Conservation (phyloP, 2,329 filamentous ascomycete species). For the Scortechinia acanthostroma region DNA sequence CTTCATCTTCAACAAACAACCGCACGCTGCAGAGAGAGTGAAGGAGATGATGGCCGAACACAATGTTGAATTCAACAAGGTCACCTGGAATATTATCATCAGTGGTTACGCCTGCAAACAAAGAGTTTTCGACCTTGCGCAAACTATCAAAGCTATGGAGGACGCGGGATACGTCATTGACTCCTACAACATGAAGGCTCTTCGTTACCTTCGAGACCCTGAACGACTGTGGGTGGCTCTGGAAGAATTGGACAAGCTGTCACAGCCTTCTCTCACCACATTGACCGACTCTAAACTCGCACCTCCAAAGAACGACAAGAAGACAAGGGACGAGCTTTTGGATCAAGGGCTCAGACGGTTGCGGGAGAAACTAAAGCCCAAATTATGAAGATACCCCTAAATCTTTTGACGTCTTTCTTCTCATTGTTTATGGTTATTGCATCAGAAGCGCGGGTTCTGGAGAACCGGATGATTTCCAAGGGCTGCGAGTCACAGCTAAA, state of each 20-base stretch:
- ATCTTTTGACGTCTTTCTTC: too few species aligned
- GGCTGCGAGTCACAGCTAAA: too few species aligned
- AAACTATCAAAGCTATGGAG: background rate
- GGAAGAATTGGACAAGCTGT: background rate
- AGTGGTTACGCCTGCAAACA: background rate
- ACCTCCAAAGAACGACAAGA: too few species aligned
- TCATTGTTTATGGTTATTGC: too few species aligned
- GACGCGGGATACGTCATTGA: background rate
- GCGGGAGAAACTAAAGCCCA: background rate
- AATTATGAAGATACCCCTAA: too few species aligned
- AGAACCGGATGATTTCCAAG: too few species aligned
- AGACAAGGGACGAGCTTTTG: too few species aligned
- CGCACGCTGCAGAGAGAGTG: background rate
- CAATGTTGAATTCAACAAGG: background rate
- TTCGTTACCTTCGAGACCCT: background rate
- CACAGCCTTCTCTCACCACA: too few species aligned
- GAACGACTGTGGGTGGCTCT: background rate
- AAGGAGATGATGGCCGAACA: conserved; percentile 1
- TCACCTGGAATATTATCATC: conserved; percentile 1
- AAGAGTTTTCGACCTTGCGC: background rate
- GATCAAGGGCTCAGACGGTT: background rate
- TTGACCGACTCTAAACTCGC: too few species aligned
- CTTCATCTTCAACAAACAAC: background rate
- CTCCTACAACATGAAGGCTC: background rate
- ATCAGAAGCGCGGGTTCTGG: too few species aligned